Conservation (phyloP, 1,284 basidiomycete species). For the Anthracocystis walkeri region DNA sequence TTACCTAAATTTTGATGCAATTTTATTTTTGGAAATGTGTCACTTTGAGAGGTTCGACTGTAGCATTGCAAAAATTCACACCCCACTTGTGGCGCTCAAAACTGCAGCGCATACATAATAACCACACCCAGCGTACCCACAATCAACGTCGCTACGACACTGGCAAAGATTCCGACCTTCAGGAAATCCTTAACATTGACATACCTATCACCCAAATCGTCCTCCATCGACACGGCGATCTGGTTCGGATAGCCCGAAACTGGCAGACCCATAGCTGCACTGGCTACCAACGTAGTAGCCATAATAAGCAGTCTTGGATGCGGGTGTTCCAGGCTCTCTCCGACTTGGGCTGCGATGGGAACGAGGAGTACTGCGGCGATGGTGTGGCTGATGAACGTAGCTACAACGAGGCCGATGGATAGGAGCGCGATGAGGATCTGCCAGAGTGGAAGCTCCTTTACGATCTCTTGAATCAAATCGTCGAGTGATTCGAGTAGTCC, state of each 20-base stretch:
- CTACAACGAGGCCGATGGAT: slow-evolving; percentile 83
- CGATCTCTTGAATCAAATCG: slow-evolving; percentile 76
- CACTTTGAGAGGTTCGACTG: too few species aligned
- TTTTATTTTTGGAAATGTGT: too few species aligned
- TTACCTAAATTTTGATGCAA: too few species aligned
- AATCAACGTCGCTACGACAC: slow-evolving; percentile 80
- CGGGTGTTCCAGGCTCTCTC: slow-evolving; percentile 75
- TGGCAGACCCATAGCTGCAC: slow-evolving; percentile 96
- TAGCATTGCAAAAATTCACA: background rate
- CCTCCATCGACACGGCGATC: slow-evolving; percentile 82
- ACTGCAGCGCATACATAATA: slow-evolving; percentile 60
- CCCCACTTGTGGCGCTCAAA: too few species aligned
- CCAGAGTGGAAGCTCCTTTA: slow-evolving; percentile 81
- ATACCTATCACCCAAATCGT: slow-evolving; percentile 86
- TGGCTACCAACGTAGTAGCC: slow-evolving; percentile 87
- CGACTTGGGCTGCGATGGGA: slow-evolving; percentile 93
- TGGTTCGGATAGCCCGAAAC: slow-evolving; percentile 94
- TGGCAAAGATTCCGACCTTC: slow-evolving; percentile 91
- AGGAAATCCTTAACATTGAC: slow-evolving; percentile 78
- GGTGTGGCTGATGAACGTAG: slow-evolving; percentile 70
- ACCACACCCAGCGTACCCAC: slow-evolving; percentile 65
- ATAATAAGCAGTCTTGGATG: slow-evolving; percentile 68
- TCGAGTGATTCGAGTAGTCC: slow-evolving; percentile 77
- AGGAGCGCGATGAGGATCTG: slow-evolving; percentile 87
- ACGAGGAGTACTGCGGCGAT: slow-evolving; percentile 96